These are phyloP conservation scores for Basidiobolus heterosporus DNA, from an alignment of 371 early-diverging fungal genomes.

Conservation along the genomic window DNA sequence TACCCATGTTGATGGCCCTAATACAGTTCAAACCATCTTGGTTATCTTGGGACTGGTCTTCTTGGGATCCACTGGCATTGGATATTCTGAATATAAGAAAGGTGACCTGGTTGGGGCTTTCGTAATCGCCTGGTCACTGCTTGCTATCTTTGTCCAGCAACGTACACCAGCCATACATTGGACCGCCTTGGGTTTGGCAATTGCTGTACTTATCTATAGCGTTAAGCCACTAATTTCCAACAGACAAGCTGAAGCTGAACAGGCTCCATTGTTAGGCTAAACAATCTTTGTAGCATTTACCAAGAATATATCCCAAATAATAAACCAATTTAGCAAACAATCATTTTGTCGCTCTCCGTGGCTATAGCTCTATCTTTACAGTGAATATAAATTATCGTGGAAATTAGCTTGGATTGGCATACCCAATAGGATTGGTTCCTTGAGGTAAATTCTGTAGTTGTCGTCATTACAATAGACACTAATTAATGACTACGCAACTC, in stretches of 20 bases:
- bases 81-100: conserved; percentile 48
- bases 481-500: too few relatives aligned
- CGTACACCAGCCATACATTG: conserved; percentile 19
- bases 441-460: too few relatives aligned
- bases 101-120: conserved; percentile 35
- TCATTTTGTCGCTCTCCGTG: too few relatives aligned
- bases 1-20: conserved; percentile 22
- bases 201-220: conserved; percentile 33
- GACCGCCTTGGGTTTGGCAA: conserved; percentile 28
- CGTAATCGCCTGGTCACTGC: conserved; percentile 15
- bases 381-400: too few relatives aligned
- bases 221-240: conserved; percentile 27
- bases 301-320: too few relatives aligned
- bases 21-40: conserved; percentile 23
- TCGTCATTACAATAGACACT: too few relatives aligned
- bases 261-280: conserved; percentile 26
- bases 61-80: conserved; percentile 38
- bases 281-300: too few relatives aligned
- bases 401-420: too few relatives aligned
- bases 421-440: too few relatives aligned
- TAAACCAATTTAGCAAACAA: too few relatives aligned
- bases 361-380: too few relatives aligned
- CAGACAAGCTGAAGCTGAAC: conserved; percentile 19
- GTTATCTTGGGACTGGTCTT: conserved; percentile 30
- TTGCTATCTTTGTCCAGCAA: conserved; percentile 13